These are phyloP conservation scores for Vickermania ingenoplastis DNA, from an alignment of 208 protist genomes.

Conservation along the genomic window DNA sequence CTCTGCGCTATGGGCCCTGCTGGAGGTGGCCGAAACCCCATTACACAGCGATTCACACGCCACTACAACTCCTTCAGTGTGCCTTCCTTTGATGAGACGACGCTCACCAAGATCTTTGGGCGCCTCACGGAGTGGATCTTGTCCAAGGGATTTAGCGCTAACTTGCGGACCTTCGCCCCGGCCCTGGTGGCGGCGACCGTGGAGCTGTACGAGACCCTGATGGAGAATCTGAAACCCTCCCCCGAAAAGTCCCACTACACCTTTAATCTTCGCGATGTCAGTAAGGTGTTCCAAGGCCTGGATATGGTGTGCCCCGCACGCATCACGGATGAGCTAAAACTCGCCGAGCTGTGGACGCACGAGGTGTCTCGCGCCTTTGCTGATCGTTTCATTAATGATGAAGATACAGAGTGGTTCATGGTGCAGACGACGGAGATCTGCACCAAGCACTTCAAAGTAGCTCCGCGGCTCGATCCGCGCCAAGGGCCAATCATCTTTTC, in stretches of 20 bases:
- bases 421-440: slow-evolving; percentile 66
- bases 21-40: slow-evolving; percentile 91
- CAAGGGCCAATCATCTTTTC: slow-evolving; percentile 53
- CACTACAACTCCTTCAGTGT: slow-evolving; percentile 93
- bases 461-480: slow-evolving; percentile 10
- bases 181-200: slow-evolving; percentile 86
- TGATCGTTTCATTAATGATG: slow-evolving; percentile 90
- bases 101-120: slow-evolving; percentile 90
- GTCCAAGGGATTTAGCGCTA: slow-evolving; percentile 49
- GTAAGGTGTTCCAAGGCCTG: slow-evolving; percentile 92
- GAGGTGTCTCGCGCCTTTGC: slow-evolving; percentile 93
- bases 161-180: slow-evolving; percentile 31
- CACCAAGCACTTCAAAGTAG: slow-evolving; percentile 71
- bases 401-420: slow-evolving; percentile 88
- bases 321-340: slow-evolving; percentile 54
- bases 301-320: slow-evolving; percentile 59
- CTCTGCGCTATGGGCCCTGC: slow-evolving; percentile 93
- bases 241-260: slow-evolving; percentile 97
- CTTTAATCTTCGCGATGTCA: slow-evolving; percentile 97
- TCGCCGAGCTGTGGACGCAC: slow-evolving; percentile 91
- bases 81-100: slow-evolving; percentile 84
- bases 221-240: slow-evolving; percentile 91
- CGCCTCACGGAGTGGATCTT: slow-evolving; percentile 89
- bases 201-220: slow-evolving; percentile 89
- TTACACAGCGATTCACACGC: slow-evolving; percentile 91